These are phyloP conservation scores for Amaranthus cruentus DNA, from an alignment of 148 eudicot genomes.

Conservation along the genomic window DNA sequence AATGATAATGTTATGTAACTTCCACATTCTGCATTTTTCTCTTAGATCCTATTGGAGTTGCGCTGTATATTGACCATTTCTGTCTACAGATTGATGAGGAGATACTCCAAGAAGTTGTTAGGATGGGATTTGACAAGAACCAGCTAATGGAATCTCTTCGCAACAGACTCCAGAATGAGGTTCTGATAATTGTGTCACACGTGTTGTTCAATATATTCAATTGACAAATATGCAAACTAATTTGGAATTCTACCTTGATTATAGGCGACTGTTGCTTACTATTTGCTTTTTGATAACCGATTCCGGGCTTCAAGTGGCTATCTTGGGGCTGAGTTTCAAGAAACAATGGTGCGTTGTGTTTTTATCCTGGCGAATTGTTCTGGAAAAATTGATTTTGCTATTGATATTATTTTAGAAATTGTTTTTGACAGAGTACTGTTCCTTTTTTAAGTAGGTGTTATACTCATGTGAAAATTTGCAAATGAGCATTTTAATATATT, in stretches of 20 bases:
- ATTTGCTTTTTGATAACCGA: conserved; percentile 86
- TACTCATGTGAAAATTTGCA: neutral
- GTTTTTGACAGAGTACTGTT: neutral
- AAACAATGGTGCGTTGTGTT: conserved; percentile 53
- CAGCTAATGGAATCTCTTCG: conserved; percentile 71
- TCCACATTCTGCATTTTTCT: neutral
- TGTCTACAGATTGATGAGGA: conserved; percentile 71
- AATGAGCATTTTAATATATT: neutral
- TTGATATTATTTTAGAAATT: no score
- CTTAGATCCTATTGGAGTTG: neutral
- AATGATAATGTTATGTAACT: neutral
- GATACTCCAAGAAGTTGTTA: conserved; percentile 65
- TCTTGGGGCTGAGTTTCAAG: conserved; percentile 94
- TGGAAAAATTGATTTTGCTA: neutral
- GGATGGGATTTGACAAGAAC: conserved; percentile 69
- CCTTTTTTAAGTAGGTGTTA: neutral
- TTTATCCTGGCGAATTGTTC: neutral
- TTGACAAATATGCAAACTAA: neutral
- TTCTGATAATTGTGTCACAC: conserved; percentile 20
- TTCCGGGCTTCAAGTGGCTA: conserved; percentile 78
- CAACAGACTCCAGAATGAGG: conserved; percentile 85
- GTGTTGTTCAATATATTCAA: neutral
- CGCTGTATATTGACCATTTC: neutral
- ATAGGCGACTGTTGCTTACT: conserved; percentile 95
- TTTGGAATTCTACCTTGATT: conserved; percentile 7